Conservation (phyloP, 257 asterid genomes). For the Solanum pimpinellifolium region DNA sequence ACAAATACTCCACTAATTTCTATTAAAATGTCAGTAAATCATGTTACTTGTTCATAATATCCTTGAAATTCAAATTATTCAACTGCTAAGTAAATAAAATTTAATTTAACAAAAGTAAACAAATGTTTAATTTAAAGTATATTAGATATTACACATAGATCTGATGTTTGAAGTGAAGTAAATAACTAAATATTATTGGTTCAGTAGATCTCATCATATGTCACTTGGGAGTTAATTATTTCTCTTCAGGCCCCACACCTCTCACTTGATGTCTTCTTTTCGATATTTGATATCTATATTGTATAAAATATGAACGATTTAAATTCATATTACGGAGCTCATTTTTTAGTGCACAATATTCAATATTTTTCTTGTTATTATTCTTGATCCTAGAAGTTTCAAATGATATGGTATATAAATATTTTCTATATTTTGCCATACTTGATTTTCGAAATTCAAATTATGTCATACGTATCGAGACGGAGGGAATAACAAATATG, state of each 20-base stretch:
- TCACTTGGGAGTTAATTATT: neutral
- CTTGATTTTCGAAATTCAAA: neutral
- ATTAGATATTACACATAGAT: neutral
- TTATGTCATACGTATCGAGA: neutral
- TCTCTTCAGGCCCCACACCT: neutral
- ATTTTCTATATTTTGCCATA: neutral
- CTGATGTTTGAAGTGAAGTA: neutral
- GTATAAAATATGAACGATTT: no score
- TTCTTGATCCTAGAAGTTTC: neutral
- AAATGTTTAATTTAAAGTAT: no score
- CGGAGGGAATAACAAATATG: neutral
- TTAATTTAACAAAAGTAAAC: neutral
- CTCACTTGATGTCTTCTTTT: neutral
- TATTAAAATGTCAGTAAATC: no score
- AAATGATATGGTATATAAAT: neutral
- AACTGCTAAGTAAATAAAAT: neutral
- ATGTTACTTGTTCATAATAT: neutral
- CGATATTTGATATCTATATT: no score
- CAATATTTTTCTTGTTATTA: no score
- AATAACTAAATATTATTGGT: neutral
- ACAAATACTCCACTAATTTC: neutral
- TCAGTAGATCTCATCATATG: neutral
- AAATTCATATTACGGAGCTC: neutral
- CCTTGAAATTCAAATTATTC: neutral
- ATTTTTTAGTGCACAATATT: neutral